phyloP scores from a whole-genome alignment of 148 eudicot species.

The Euryodendron excelsum region DNA sequence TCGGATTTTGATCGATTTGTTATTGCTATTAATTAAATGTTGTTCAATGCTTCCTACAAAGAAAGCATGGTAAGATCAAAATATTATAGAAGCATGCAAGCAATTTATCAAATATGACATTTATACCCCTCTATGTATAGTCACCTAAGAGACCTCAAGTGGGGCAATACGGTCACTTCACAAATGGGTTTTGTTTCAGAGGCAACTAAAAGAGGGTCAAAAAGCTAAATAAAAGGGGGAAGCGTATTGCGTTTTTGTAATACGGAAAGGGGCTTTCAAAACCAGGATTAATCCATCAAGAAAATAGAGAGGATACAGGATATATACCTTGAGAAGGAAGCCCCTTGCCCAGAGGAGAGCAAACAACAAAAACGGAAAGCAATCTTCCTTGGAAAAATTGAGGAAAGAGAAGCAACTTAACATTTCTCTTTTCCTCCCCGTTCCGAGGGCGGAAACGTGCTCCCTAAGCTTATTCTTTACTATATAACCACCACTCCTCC shows the following conservation, averaged over 20 bases:
- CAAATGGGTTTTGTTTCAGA: background rate
- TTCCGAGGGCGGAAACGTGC: conserved; percentile 36
- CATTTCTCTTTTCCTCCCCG: conserved; percentile 11
- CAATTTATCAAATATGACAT: too few relatives aligned
- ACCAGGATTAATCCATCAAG: background rate
- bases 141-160: background rate
- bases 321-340: background rate
- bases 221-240: background rate
- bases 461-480: conserved; percentile 34
- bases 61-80: background rate
- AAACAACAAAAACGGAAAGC: conserved; percentile 11
- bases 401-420: conserved; percentile 27
- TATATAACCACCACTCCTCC: background rate
- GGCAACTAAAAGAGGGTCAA: background rate
- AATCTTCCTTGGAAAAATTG: conserved; percentile 7
- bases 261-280: background rate
- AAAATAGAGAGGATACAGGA: background rate
- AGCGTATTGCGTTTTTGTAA: background rate
- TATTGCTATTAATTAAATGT: background rate
- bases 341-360: background rate
- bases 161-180: background rate
- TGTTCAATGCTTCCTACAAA: background rate
- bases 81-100: background rate
- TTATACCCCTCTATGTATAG: background rate
- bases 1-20: too few relatives aligned